These are phyloP conservation scores for Nannochloropsis salina DNA, from an alignment of 108 stramenopile genomes.

Conservation along the genomic window DNA sequence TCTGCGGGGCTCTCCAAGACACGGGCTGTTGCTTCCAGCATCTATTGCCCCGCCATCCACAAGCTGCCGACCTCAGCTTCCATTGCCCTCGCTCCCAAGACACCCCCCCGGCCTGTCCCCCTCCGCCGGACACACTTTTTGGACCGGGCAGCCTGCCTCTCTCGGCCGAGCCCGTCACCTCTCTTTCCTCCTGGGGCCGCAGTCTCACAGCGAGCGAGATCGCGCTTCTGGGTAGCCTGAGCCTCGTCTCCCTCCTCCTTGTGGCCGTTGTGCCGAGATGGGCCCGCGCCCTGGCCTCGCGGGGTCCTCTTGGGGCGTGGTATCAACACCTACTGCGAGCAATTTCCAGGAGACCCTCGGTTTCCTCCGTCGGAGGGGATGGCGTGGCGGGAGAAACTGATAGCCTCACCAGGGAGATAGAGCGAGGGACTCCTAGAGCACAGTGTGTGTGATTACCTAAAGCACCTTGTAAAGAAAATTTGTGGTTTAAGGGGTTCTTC, in stretches of 20 bases:
- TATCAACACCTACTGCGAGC: too few species aligned
- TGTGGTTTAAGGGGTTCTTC: too few species aligned
- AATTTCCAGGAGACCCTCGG: too few species aligned
- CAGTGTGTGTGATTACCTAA: too few species aligned
- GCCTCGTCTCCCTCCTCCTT: not conserved
- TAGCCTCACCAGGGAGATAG: too few species aligned
- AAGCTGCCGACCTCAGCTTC: not conserved
- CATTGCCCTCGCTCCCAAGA: not conserved
- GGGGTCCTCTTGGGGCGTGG: too few species aligned
- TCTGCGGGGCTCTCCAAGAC: not conserved
- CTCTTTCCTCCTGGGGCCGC: conserved; percentile 7
- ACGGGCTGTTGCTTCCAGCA: conserved; percentile 10
- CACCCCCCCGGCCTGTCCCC: not conserved
- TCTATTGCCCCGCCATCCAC: conserved; percentile 19
- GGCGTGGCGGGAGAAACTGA: too few species aligned
- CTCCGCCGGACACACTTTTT: not conserved
- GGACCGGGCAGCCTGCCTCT: not conserved
- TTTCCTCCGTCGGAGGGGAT: too few species aligned
- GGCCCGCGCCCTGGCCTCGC: not conserved
- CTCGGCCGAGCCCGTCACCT: not conserved
- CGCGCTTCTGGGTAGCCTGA: not conserved
- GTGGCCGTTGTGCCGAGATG: not conserved
- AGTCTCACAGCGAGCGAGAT: not conserved
- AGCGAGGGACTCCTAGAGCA: too few species aligned
- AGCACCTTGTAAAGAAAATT: too few species aligned